Percentiles rank a stretch among this genome's conserved stretches.
Conservation (phyloP, 192 early-diverging fungal species). For the Chytriomyces confervae region DNA sequence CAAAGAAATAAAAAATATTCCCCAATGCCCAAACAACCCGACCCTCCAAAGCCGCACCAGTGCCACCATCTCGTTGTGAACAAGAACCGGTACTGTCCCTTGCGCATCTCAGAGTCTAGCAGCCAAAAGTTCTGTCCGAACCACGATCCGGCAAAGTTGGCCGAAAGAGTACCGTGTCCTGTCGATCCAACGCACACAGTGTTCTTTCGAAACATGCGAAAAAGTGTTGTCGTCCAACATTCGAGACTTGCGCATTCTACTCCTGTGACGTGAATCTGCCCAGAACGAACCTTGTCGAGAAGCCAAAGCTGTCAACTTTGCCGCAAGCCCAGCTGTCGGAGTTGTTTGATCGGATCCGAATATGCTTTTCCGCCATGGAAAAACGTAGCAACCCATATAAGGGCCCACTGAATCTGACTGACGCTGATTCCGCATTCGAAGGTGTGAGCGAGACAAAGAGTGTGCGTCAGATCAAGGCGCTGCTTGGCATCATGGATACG, state of each 20-base stretch:
- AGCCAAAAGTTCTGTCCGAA: background rate
- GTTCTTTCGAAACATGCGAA: conserved; percentile 1
- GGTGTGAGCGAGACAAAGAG: background rate
- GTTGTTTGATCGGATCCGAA: background rate
- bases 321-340: background rate
- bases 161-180: background rate
- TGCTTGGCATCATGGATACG: background rate
- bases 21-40: background rate
- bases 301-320: background rate
- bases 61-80: background rate
- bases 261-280: background rate
- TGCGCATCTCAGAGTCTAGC: background rate
- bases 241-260: background rate
- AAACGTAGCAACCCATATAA: background rate
- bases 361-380: background rate
- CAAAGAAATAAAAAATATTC: no score
- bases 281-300: no score
- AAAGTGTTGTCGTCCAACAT: background rate
- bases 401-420: background rate
- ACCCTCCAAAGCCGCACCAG: background rate
- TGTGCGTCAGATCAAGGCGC: conserved; percentile 14
- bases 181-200: conserved; percentile 1
- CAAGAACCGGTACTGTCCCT: conserved; percentile 23
- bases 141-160: background rate
- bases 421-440: background rate